phyloP scores from a whole-genome alignment of 768 basidiomycete genomes.

The Lyophyllum shimeji region DNA sequence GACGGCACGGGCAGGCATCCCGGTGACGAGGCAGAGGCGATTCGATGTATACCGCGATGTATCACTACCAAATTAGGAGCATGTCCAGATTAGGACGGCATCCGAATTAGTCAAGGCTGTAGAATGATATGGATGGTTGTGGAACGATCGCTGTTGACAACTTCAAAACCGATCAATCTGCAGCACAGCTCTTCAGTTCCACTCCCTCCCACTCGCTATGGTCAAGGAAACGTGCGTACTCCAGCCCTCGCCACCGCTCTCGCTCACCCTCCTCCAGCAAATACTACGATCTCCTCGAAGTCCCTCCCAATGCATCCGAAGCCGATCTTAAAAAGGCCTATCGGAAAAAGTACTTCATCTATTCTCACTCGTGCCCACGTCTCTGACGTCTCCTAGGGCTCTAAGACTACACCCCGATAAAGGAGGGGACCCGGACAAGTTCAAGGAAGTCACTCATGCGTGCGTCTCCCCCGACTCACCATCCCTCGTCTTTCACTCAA shows the following conservation, averaged over 20 bases:
- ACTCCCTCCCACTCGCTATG: slow-evolving; percentile 40
- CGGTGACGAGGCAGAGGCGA: slow-evolving; percentile 87
- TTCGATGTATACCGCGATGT: slow-evolving; percentile 93
- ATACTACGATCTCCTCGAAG: slow-evolving; percentile 93
- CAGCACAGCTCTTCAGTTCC: slow-evolving; percentile 17
- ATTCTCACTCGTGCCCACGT: slow-evolving; percentile 6
- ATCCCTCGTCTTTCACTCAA: slow-evolving; percentile 2
- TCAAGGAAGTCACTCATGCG: slow-evolving; percentile 98
- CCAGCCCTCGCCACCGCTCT: slow-evolving; percentile 3
- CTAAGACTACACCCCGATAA: slow-evolving; percentile 89
- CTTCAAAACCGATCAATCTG: slow-evolving; percentile 29
- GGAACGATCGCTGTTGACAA: slow-evolving; percentile 38
- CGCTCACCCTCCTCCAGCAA: slow-evolving; percentile 47
- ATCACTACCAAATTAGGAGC: slow-evolving; percentile 33
- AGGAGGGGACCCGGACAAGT: slow-evolving; percentile 93
- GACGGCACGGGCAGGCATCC: slow-evolving; percentile 78
- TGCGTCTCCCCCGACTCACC: slow-evolving; percentile 40
- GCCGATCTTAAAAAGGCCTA: slow-evolving; percentile 92
- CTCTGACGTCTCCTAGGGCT: slow-evolving; percentile 49
- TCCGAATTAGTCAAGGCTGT: slow-evolving; percentile 39
- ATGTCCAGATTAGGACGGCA: too few species aligned
- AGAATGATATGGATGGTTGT: slow-evolving; percentile 43
- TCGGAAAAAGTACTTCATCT: slow-evolving; percentile 74
- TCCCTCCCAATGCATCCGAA: slow-evolving; percentile 74
- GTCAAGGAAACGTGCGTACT: slow-evolving; percentile 66